Percentiles rank a stretch among this genome's conserved stretches.
Conservation (phyloP, 2,329 filamentous ascomycete species). For the Alternaria sp. region DNA sequence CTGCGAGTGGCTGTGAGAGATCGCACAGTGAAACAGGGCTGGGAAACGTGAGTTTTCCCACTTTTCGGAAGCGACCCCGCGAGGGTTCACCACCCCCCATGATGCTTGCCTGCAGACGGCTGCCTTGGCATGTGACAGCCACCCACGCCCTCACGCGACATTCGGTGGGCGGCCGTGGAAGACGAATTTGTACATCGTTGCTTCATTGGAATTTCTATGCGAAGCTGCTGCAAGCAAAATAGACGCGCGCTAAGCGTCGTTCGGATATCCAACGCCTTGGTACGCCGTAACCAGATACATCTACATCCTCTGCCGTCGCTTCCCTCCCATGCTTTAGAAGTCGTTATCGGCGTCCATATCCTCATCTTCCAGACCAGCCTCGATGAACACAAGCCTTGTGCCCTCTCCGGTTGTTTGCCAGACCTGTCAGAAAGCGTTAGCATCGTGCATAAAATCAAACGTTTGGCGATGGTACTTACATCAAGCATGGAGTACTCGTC, state of each 20-base stretch:
- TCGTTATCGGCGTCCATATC: slow-evolving; percentile 50
- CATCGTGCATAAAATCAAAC: not conserved
- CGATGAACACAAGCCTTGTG: slow-evolving; percentile 62
- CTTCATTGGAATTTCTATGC: slow-evolving; percentile 9
- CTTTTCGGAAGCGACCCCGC: slow-evolving; percentile 23
- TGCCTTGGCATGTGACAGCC: slow-evolving; percentile 20
- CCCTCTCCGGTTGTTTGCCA: slow-evolving; percentile 64
- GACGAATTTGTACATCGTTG: not conserved
- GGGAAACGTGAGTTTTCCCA: slow-evolving; percentile 10
- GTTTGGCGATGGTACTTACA: slow-evolving; percentile 65
- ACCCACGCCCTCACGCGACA: slow-evolving; percentile 1
- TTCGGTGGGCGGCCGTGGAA: not conserved
- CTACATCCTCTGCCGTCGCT: slow-evolving; percentile 16
- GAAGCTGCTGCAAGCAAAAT: slow-evolving; percentile 3
- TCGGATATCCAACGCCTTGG: slow-evolving; percentile 32
- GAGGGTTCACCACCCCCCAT: slow-evolving; percentile 12
- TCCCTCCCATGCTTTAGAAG: slow-evolving; percentile 28
- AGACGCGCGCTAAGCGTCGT: slow-evolving; percentile 12
- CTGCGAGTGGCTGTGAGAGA: not conserved
- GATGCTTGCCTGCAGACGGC: slow-evolving; percentile 17
- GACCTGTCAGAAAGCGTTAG: slow-evolving; percentile 51
- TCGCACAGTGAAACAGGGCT: not conserved
- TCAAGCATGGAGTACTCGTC: slow-evolving; percentile 88
- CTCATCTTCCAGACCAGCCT: slow-evolving; percentile 56
- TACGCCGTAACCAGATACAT: slow-evolving; percentile 31